Evolutionary conservation across 805 yeast genomes (phyloP).

Genomic region (Suhomyces xylopsoci): DNA sequence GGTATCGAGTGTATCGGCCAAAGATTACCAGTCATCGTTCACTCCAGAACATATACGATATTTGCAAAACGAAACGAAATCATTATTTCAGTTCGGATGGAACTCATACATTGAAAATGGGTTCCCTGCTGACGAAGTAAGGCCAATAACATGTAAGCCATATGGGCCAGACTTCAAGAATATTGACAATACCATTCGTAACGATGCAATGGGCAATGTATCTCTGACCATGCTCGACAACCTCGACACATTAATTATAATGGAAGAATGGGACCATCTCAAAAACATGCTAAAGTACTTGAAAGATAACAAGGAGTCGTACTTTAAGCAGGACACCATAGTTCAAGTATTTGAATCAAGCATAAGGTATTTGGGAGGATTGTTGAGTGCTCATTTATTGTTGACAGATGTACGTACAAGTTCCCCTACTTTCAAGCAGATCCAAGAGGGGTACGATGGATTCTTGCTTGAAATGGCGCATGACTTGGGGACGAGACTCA

Average conservation of each 20-base stretch:
- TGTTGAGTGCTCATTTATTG: conserved; percentile 69
- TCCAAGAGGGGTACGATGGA: conserved; percentile 56
- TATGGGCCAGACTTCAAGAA: conserved; percentile 61
- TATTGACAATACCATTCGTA: conserved; percentile 53
- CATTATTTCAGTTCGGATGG: conserved; percentile 75
- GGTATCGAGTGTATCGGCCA: background rate
- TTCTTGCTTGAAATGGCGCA: conserved; percentile 67
- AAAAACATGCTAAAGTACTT: conserved; percentile 28
- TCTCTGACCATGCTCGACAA: conserved; percentile 77
- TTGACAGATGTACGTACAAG: conserved; percentile 25
- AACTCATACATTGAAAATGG: conserved; percentile 63
- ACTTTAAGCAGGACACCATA: conserved; percentile 62
- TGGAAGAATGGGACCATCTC: conserved; percentile 62
- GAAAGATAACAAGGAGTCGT: conserved; percentile 33
- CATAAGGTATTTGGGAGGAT: conserved; percentile 79
- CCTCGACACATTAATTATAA: conserved; percentile 71
- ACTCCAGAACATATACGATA: conserved; percentile 34
- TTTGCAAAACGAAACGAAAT: conserved; percentile 45
- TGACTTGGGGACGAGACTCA: conserved; percentile 68
- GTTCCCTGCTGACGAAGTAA: conserved; percentile 78
- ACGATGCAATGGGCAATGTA: conserved; percentile 84
- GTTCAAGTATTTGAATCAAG: conserved; percentile 88
- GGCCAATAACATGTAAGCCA: conserved; percentile 69
- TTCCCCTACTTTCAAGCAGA: conserved; percentile 14
- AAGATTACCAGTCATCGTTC: conserved; percentile 23